Evolutionary conservation across 2,329 filamentous ascomycete genomes (phyloP), one percentile per base, ranked within the genome.

Genomic region (Stemphylium lycopersici): DNA sequence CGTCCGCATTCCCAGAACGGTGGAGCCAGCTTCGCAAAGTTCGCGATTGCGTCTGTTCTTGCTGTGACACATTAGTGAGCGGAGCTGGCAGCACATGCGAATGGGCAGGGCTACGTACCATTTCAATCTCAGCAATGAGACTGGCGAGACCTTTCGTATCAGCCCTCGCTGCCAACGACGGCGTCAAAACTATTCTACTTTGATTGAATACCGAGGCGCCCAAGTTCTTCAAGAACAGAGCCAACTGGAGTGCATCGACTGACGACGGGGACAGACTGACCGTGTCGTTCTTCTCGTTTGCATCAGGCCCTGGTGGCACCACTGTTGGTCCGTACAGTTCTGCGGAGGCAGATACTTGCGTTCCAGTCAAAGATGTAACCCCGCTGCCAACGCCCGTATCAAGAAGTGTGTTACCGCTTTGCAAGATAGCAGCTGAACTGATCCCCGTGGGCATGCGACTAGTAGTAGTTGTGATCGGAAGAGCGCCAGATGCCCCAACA

Each of bases 221-320:
- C n/a, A 47, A 26, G 37, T 53, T 53, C 31, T 53, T 53, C 24
- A 53, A 12, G 31, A 53, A 47, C 7, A 47, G 50, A 15, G 50
- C 43, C 36, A 53, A 26, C 18, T 53, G 43, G 3, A 47, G 43
- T 6, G 42, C 43, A 31, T 48, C 43, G 15, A 42, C 34, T 15
- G 50, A 38, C 16, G 29, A n/a, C 13, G 50, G 37, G 12, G 50
- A 47, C 16, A 53, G 43, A 32, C 20, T 13, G n/a, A 53, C 15
- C 18, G 50, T 48, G 26, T 24, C 41, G 18, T 52, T 48, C 45
- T 18, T 3, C 15, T 22, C 12, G 39, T 22, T 44, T 7, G 34
- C 12, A 16, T 26, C 24, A 6, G 32, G 15, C 24, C 32, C 43
- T 12, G 20, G n/a, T 18, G 29, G 26, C 18, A 12, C 18, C 20